A percentile compares a stretch with the other conserved stretches of the same genome.
Conservation (phyloP, 768 basidiomycete genomes). For the Leccinum aurantiacum region DNA sequence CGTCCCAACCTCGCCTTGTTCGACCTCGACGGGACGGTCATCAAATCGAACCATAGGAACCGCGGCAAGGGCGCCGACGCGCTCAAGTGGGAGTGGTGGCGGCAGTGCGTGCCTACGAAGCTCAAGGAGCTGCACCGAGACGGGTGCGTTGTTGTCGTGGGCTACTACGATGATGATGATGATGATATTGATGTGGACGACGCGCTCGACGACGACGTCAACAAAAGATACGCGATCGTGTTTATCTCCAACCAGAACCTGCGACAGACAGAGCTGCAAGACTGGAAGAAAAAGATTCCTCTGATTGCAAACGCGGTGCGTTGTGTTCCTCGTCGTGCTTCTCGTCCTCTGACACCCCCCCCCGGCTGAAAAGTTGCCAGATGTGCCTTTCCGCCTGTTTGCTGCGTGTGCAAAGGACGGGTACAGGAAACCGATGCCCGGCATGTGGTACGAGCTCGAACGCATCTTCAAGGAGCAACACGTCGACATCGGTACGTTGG, state of each 20-base stretch:
- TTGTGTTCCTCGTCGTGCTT: slow-evolving; percentile 1
- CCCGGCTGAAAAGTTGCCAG: slow-evolving; percentile 51
- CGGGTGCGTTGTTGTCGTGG: slow-evolving; percentile 49
- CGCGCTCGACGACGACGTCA: background rate
- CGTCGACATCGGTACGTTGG: slow-evolving; percentile 59
- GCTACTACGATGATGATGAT: background rate
- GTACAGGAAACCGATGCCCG: slow-evolving; percentile 84
- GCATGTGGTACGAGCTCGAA: slow-evolving; percentile 80
- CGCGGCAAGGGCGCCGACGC: slow-evolving; percentile 38
- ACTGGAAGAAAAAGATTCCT: slow-evolving; percentile 78
- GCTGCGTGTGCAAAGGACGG: slow-evolving; percentile 75
- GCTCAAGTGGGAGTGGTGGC: slow-evolving; percentile 66
- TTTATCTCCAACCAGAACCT: slow-evolving; percentile 81
- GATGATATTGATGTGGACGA: background rate
- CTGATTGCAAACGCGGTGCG: slow-evolving; percentile 63
- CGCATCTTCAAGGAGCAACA: slow-evolving; percentile 56
- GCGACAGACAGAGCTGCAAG: slow-evolving; percentile 44
- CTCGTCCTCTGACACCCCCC: background rate
- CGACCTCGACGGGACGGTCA: slow-evolving; percentile 87
- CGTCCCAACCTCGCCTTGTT: slow-evolving; percentile 70
- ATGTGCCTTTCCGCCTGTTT: slow-evolving; percentile 74
- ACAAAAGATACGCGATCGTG: slow-evolving; percentile 64
- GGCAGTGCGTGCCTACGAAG: slow-evolving; percentile 56
- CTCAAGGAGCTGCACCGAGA: slow-evolving; percentile 56
- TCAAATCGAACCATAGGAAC: slow-evolving; percentile 43